Evolutionary conservation across 139 green algal genomes (phyloP), one percentile per base, ranked within the genome.

Genomic region (Tetradesmus lagerheimii): DNA sequence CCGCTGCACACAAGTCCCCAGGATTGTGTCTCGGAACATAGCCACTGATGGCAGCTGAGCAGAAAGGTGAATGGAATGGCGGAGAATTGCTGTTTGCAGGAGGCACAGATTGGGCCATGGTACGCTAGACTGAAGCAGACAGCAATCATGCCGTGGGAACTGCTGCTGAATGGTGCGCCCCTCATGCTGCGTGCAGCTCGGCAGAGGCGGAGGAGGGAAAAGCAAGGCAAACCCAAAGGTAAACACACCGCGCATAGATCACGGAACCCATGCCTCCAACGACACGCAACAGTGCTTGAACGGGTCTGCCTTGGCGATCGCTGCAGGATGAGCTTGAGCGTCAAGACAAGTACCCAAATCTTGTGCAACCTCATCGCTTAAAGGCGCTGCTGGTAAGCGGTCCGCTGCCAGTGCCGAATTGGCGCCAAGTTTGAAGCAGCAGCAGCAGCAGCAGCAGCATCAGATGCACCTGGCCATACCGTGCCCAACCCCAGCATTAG

Each of bases 11-110:
- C n/a, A 41, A n/a, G n/a, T 80, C 12, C 29, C n/a, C n/a, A n/a
- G 66, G 23, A 29, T 53, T 78, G 53, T 11, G 3, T 31, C 8
- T 71, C 57, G 57, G 57, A 71, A n/a, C 23, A 71, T 11, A 20
- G 8, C 20, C 25, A 31, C 20, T 31, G 57, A 71, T 71, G 57
- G 57, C 57, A n/a, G 31, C 81, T 78, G 81, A 78, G n/a, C 11
- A 87, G 53, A 87, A 87, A 31, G 23, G 20, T 38, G 81, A 87
- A 53, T 87, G 81, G 81, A 57, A 8, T 45, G 81, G 91, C 0
- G 95, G 96, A 8, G 92, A 95, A 34, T 71, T 99, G n/a, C 39
- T 98, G 18, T 96, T 96, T 80, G 93, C 91, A 25, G 97, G 97
- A 2, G 95, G 93, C 41, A 99, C 96, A 0, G 96, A 98, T 87